Conservation (phyloP, 306 rosid genomes). For the Castanospermum australe region DNA sequence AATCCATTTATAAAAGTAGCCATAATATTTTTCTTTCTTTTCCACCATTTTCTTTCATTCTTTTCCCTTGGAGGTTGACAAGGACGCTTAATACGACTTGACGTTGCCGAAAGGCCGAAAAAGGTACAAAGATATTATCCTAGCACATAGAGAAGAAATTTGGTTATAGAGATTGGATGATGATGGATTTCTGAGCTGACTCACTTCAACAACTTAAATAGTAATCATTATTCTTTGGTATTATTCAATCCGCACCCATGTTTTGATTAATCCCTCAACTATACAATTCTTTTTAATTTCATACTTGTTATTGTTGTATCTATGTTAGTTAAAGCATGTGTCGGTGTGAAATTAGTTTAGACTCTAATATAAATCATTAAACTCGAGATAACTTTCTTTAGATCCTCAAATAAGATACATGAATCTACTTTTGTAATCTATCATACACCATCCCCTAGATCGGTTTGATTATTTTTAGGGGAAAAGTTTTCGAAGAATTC, state of each 20-base stretch:
- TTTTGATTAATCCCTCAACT: slow-evolving; percentile 2
- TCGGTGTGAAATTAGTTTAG: slow-evolving; percentile 13
- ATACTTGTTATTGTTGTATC: background rate
- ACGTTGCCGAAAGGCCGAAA: slow-evolving; percentile 25
- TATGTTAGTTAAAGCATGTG: slow-evolving; percentile 9
- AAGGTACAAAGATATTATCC: background rate
- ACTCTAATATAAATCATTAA: slow-evolving; percentile 9
- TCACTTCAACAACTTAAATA: slow-evolving; percentile 3
- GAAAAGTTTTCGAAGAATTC: background rate
- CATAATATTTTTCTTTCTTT: background rate
- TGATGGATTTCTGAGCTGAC: slow-evolving; percentile 31
- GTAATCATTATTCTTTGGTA: background rate
- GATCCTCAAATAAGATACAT: slow-evolving; percentile 24
- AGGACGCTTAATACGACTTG: background rate
- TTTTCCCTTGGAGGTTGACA: background rate
- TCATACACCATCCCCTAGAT: background rate
- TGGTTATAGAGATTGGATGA: background rate
- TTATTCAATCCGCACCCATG: background rate
- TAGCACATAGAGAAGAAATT: background rate
- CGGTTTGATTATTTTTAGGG: background rate
- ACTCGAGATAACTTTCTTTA: background rate
- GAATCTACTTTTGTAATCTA: slow-evolving; percentile 19
- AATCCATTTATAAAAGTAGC: background rate
- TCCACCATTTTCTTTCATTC: background rate
- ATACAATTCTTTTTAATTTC: background rate